Conservation (phyloP, 2,329 filamentous ascomycete species). For the Curvularia sp. region DNA sequence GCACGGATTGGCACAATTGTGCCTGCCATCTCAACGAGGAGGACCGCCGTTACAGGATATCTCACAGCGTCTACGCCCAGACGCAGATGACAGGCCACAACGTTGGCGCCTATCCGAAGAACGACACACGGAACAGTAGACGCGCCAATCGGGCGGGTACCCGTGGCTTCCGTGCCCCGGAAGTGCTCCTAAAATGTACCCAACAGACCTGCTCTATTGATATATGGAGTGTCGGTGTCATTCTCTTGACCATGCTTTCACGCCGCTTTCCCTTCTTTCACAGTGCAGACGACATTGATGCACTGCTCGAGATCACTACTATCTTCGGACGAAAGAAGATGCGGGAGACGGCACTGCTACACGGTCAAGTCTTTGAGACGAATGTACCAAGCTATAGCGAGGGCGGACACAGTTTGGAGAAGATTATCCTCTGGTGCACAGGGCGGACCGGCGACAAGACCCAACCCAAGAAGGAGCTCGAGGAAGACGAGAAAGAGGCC, state of each 20-base stretch:
- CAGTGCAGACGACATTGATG: constrained; percentile 96
- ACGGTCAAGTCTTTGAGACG: constrained; percentile 91
- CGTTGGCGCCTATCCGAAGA: constrained; percentile 78
- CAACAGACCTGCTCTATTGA: constrained; percentile 92
- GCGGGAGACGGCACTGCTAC: constrained; percentile 80
- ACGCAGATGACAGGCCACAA: constrained; percentile 52
- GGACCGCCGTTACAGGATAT: constrained; percentile 65
- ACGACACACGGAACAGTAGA: constrained; percentile 84
- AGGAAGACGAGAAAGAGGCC: constrained; percentile 73
- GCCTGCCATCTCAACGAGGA: constrained; percentile 73
- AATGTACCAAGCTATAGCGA: constrained; percentile 89
- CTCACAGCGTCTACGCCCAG: constrained; percentile 66
- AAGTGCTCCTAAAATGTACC: constrained; percentile 96
- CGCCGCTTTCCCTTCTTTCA: constrained; percentile 98
- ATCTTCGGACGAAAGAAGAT: constrained; percentile 89
- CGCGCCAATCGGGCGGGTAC: constrained; percentile 95
- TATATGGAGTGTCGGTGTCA: constrained; percentile 97
- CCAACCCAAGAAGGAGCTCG: constrained; percentile 59
- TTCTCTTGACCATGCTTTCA: constrained; percentile 90
- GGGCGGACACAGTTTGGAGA: constrained; percentile 85
- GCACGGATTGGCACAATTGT: constrained; percentile 79
- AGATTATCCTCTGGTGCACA: constrained; percentile 95
- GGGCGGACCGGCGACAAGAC: constrained; percentile 69
- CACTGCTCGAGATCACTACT: constrained; percentile 94
- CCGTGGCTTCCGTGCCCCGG: constrained; percentile 91